Evolutionary conservation across 2,329 filamentous ascomycete species (phyloP), one percentile per base, ranked within the genome.

Genomic region (Massarina eburnea): DNA sequence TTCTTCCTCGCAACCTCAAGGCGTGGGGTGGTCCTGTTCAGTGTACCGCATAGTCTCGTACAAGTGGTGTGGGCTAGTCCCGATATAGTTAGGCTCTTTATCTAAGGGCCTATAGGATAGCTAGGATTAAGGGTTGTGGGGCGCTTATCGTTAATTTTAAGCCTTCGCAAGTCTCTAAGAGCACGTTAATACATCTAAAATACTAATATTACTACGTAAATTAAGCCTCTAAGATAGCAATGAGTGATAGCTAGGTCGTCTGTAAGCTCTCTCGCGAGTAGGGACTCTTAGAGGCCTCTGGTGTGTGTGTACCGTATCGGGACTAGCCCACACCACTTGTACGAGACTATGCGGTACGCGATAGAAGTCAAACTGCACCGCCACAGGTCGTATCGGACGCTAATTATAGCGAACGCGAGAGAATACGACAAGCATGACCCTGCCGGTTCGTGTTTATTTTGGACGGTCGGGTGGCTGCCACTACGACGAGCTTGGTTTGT

Each of bases 21-120:
- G n/a, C n/a, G n/a, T n/a, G n/a, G n/a, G n/a, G n/a, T n/a, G n/a
- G 45, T 51, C 50, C 58, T 54, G 54, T 40, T 49, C 54, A 52
- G 56, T 47, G 51, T 48, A 24, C 12, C 32, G 43, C 20, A 9
- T 3, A 20, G 12, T 37, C 8, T 22, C 20, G 10, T 9, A 15
- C 19, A 17, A n/a, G 15, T 3, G 19, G n/a, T n/a, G n/a, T n/a
- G n/a, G n/a, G n/a, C n/a, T n/a, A n/a, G n/a, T n/a, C n/a, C n/a
- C n/a, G n/a, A n/a, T n/a, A n/a, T n/a, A n/a, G n/a, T n/a, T n/a
- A n/a, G n/a, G n/a, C n/a, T n/a, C n/a, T n/a, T n/a, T n/a, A n/a
- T n/a, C n/a, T n/a, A n/a, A n/a, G n/a, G n/a, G n/a, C n/a, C n/a
- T n/a, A n/a, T n/a, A n/a, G n/a, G n/a, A n/a, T n/a, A n/a, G n/a